Conservation (phyloP, 1,139 yeast genomes). For the Blastobotrys arbuscula region DNA sequence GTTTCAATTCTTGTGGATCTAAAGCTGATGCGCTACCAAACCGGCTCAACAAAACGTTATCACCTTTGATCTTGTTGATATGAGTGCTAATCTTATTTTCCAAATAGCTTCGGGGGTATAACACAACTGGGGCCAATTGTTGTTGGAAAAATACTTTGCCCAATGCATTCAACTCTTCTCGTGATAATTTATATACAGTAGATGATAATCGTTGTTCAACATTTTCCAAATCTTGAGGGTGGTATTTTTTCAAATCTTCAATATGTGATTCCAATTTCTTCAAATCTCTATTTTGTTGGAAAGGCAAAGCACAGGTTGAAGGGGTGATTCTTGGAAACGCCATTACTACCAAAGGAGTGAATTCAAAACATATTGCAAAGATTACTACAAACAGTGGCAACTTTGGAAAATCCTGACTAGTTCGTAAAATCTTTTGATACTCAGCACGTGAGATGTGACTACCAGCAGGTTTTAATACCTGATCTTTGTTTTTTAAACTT, state of each 20-base stretch:
- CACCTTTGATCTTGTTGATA: conserved; percentile 26
- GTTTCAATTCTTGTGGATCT: conserved; percentile 24
- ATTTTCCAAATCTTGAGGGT: neutral
- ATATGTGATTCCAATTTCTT: conserved; percentile 16
- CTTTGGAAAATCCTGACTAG: conserved; percentile 51
- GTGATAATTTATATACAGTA: conserved; percentile 19
- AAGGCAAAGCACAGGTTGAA: conserved; percentile 60
- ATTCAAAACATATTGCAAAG: conserved; percentile 54
- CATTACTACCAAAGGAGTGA: conserved; percentile 56
- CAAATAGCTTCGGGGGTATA: conserved; percentile 15
- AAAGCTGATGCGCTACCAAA: conserved; percentile 31
- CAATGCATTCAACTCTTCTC: conserved; percentile 16
- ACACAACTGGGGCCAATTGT: conserved; percentile 15
- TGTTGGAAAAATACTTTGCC: conserved; percentile 15
- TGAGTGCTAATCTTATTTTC: conserved; percentile 19
- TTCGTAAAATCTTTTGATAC: conserved; percentile 52
- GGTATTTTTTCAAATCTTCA: conserved; percentile 9
- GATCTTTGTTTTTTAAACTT: conserved; percentile 15
- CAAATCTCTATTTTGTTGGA: conserved; percentile 33
- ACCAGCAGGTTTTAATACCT: conserved; percentile 11
- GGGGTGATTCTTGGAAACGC: conserved; percentile 62
- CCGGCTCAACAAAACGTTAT: conserved; percentile 27
- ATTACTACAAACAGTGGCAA: conserved; percentile 59
- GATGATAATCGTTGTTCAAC: conserved; percentile 3
- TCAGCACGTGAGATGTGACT: conserved; percentile 45